A percentile compares a stretch with the other conserved stretches of the same genome.
These are phyloP conservation scores for Caloboletus firmus DNA, from an alignment of 1,284 basidiomycete species.

Conservation along the genomic window DNA sequence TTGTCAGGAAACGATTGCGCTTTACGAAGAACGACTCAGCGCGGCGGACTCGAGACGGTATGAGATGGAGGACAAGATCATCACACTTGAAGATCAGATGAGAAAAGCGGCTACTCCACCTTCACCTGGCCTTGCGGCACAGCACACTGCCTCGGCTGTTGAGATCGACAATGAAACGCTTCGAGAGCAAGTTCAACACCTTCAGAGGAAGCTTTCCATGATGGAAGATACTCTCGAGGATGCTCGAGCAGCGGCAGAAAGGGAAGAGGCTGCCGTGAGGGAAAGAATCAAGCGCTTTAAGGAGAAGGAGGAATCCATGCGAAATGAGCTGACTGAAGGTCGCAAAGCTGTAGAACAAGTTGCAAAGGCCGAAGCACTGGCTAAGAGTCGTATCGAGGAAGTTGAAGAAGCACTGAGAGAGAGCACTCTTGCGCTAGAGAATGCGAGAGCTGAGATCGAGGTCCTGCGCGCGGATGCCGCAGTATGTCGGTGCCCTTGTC, in stretches of 20 bases:
- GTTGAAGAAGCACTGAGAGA: slow-evolving; percentile 87
- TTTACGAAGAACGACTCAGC: slow-evolving; percentile 87
- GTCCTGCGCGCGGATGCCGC: slow-evolving; percentile 72
- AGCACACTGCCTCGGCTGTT: slow-evolving; percentile 57
- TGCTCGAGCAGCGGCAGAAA: slow-evolving; percentile 66
- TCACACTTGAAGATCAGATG: slow-evolving; percentile 60
- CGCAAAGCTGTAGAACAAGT: slow-evolving; percentile 66
- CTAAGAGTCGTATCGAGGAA: slow-evolving; percentile 71
- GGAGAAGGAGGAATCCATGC: slow-evolving; percentile 74
- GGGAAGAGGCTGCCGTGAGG: slow-evolving; percentile 66
- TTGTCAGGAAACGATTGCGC: slow-evolving; percentile 80
- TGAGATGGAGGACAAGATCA: slow-evolving; percentile 72
- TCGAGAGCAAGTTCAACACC: slow-evolving; percentile 82
- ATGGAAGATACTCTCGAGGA: slow-evolving; percentile 90
- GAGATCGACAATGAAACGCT: slow-evolving; percentile 94
- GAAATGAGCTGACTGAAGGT: slow-evolving; percentile 63
- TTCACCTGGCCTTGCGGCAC: slow-evolving; percentile 41
- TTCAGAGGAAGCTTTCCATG: slow-evolving; percentile 72
- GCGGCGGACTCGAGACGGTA: slow-evolving; percentile 71
- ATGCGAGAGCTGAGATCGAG: slow-evolving; percentile 91
- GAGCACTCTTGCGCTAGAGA: slow-evolving; percentile 85
- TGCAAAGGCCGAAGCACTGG: slow-evolving; percentile 59
- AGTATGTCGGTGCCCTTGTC: slow-evolving; percentile 46
- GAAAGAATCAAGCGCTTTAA: slow-evolving; percentile 70
- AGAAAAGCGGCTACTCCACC: slow-evolving; percentile 37